A percentile compares a stretch with the other conserved stretches of the same genome.
phyloP scores from a whole-genome alignment of 164 flowering plant species.

The Buxus sempervirens region DNA sequence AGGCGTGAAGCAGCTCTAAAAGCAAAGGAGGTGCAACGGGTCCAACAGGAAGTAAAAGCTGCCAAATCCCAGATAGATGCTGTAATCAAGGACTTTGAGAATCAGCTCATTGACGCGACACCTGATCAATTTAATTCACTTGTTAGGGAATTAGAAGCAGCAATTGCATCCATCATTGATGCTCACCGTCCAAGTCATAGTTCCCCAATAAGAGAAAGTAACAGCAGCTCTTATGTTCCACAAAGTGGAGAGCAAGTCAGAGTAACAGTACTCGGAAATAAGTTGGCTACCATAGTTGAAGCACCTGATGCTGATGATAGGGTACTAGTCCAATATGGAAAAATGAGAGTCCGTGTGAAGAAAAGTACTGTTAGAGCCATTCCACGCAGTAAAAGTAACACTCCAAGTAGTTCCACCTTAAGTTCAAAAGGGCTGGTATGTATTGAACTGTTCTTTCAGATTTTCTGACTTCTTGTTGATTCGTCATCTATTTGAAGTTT shows the following conservation, averaged over 20 bases:
- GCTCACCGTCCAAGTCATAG: conserved; percentile 32
- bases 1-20: conserved; percentile 56
- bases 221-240: conserved; percentile 37
- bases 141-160: conserved; percentile 56
- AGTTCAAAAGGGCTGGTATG: conserved; percentile 46
- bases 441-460: conserved; percentile 1
- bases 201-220: conserved; percentile 19
- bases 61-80: conserved; percentile 54
- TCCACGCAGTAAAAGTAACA: conserved; percentile 24
- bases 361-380: conserved; percentile 42
- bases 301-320: conserved; percentile 57
- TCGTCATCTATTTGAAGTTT: not conserved
- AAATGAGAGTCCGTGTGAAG: conserved; percentile 59
- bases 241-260: conserved; percentile 69
- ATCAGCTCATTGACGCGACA: conserved; percentile 36
- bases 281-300: conserved; percentile 77
- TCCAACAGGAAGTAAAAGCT: conserved; percentile 42
- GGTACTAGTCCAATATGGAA: conserved; percentile 69
- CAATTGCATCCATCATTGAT: conserved; percentile 60
- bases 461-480: not conserved
- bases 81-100: conserved; percentile 55
- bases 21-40: conserved; percentile 49
- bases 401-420: conserved; percentile 18
- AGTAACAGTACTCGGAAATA: conserved; percentile 60
- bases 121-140: conserved; percentile 47